Evolutionary conservation across 2,329 filamentous ascomycete genomes (phyloP), one percentile per base, ranked within the genome.

Genomic region (Phialophora expanda): DNA sequence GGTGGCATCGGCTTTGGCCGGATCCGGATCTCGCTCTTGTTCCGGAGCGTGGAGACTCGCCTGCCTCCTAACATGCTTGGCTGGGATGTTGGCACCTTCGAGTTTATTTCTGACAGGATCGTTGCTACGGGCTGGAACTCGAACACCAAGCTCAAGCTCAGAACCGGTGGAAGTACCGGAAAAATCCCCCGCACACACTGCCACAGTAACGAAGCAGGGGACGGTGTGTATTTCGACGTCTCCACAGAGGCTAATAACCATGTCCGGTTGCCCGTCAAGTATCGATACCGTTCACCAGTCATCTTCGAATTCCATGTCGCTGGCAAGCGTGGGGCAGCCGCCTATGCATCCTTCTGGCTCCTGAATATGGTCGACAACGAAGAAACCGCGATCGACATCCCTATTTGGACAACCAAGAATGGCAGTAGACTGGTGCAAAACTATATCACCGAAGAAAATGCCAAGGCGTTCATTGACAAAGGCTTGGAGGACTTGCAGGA

Each of bases 81-180:
- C 9, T 98, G 94, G 91, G 92, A 97, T 67, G 91, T 98, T 51
- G 95, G 95, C 41, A 97, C 94, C 0, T 97, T 98, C 74, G 90
- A 97, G 74, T 96, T 98, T 75, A 80, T 85, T 0, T 92, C 89
- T 0, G 84, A 92, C 56, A 84, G 83, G 17, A 88, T 98, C 55
- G 64, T 73, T 50, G 69, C 71, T 30, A 84, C 85, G 0, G 87
- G 90, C 0, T 84, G 84, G 56, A 93, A 90, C 73, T 80, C 83
- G 1, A 78, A 84, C 46, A 79, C 86, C 51, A 93, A 92, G 77
- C 81, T 98, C 51, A 88, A 87, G 72, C 78, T 96, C 71, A 86
- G 93, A 41, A 98, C 94, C 8, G 93, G 93, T 61, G 94, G 94
- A 12, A 94, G 90, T 66, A 88, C 87, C 2, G 91, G 89, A 22